Evolutionary conservation across 2,329 filamentous ascomycete species (phyloP).

Genomic region (Fusarium sp.): DNA sequence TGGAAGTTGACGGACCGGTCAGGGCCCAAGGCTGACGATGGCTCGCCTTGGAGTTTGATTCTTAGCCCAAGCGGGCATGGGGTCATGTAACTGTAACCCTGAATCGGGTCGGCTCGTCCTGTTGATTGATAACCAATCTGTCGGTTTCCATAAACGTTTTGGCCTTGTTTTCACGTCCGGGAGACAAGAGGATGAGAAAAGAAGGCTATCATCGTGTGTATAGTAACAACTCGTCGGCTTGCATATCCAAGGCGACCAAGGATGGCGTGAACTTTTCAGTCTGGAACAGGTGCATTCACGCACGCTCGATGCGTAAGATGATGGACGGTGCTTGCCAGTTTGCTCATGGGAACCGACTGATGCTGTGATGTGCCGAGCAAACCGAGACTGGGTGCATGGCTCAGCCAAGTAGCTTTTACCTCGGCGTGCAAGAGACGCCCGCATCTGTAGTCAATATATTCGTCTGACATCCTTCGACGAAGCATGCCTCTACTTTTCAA

Average conservation of each 20-base stretch:
- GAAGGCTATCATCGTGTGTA: conserved; percentile 3
- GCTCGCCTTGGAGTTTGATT: conserved; percentile 2
- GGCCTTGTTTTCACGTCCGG: conserved; percentile 28
- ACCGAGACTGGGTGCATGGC: neutral
- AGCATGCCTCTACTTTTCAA: neutral
- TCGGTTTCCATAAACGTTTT: conserved; percentile 15
- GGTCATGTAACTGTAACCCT: conserved; percentile 3
- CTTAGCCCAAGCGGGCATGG: conserved; percentile 4
- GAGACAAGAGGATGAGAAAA: conserved; percentile 31
- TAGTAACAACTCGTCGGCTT: conserved; percentile 2
- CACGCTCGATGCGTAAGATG: neutral
- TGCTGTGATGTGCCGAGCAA: neutral
- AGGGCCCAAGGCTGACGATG: conserved; percentile 19
- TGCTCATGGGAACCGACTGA: neutral
- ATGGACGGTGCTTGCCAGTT: neutral
- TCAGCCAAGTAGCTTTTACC: neutral
- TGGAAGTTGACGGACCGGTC: conserved; percentile 33
- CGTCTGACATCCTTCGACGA: neutral
- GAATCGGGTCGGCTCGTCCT: conserved; percentile 10
- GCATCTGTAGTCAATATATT: conserved; percentile 1
- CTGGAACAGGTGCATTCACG: neutral
- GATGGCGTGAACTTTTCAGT: neutral
- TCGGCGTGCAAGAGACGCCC: neutral
- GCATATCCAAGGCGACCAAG: neutral
- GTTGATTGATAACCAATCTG: conserved; percentile 14